Evolutionary conservation across 2,329 filamentous ascomycete species (phyloP).

Genomic region (Fusarium succisae): DNA sequence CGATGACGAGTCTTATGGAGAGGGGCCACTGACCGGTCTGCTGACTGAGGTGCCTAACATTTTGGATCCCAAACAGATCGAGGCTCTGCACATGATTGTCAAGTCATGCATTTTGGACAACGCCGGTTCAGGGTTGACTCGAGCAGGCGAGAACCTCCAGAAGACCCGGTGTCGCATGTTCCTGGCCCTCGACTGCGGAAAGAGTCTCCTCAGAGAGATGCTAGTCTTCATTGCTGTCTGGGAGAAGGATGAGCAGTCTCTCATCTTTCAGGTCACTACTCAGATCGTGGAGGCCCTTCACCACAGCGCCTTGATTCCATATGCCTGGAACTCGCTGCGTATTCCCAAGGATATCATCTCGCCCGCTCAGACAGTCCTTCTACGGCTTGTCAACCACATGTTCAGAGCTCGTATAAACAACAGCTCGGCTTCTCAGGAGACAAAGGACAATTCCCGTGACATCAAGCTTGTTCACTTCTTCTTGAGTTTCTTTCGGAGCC

Average conservation of each 20-base stretch:
- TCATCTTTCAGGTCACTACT: conserved; percentile 96
- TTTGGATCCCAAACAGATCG: conserved; percentile 92
- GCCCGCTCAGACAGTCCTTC: conserved; percentile 90
- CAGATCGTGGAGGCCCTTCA: conserved; percentile 95
- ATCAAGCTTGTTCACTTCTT: conserved; percentile 83
- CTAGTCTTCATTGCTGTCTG: conserved; percentile 97
- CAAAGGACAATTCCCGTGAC: conserved; percentile 64
- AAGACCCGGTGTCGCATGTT: conserved; percentile 90
- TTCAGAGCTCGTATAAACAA: conserved; percentile 67
- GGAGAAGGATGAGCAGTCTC: conserved; percentile 91
- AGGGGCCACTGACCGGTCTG: conserved; percentile 82
- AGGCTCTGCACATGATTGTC: conserved; percentile 96
- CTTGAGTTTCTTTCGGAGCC: conserved; percentile 89
- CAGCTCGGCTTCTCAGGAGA: conserved; percentile 55
- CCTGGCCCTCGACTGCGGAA: conserved; percentile 87
- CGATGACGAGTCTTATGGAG: conserved; percentile 81
- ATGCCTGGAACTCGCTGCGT: conserved; percentile 89
- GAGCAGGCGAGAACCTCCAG: conserved; percentile 82
- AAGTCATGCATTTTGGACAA: conserved; percentile 92
- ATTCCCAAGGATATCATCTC: conserved; percentile 97
- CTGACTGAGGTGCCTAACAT: conserved; percentile 95
- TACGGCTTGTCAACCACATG: conserved; percentile 90
- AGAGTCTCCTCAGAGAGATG: conserved; percentile 88
- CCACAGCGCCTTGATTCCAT: conserved; percentile 87
- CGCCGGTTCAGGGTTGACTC: conserved; percentile 74